phyloP scores from a whole-genome alignment of 768 basidiomycete genomes.

The Kwoniella dendrophila region DNA sequence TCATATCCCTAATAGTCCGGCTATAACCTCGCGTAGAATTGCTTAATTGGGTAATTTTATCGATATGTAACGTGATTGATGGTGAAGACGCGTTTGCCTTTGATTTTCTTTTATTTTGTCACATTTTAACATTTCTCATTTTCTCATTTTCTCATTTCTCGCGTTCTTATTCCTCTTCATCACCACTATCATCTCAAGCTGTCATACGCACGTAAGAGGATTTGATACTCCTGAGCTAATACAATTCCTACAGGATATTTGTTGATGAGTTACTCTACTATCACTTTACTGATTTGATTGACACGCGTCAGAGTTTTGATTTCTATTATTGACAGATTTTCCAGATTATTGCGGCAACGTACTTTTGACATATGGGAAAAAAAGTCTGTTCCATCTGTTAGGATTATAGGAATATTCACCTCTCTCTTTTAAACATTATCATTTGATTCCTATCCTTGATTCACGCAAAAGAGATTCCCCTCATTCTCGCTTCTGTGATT shows the following conservation, averaged over 20 bases:
- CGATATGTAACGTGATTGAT: background rate
- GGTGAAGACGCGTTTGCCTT: conserved; percentile 5
- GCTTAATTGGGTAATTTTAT: background rate
- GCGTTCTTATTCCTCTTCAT: background rate
- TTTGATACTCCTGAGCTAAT: conserved; percentile 20
- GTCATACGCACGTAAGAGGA: conserved; percentile 5
- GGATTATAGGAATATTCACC: background rate
- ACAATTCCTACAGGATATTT: background rate
- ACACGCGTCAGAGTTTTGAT: conserved; percentile 3
- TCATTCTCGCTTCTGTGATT: background rate
- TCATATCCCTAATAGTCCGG: no score
- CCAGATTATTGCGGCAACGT: conserved; percentile 5
- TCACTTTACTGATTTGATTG: no score
- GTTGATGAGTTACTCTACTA: conserved; percentile 5
- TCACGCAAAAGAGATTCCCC: background rate
- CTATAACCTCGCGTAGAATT: no score
- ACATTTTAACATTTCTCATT: conserved; percentile 13
- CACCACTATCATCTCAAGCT: background rate
- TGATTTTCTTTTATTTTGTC: conserved; percentile 18
- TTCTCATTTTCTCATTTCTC: background rate
- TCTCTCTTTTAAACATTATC: background rate
- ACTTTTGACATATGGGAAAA: no score
- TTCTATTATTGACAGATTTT: background rate
- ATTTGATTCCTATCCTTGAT: background rate
- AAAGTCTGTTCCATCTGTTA: background rate